Evolutionary conservation across 495 filamentous ascomycete genomes (phyloP).

Genomic region (Entonaema liquescens): DNA sequence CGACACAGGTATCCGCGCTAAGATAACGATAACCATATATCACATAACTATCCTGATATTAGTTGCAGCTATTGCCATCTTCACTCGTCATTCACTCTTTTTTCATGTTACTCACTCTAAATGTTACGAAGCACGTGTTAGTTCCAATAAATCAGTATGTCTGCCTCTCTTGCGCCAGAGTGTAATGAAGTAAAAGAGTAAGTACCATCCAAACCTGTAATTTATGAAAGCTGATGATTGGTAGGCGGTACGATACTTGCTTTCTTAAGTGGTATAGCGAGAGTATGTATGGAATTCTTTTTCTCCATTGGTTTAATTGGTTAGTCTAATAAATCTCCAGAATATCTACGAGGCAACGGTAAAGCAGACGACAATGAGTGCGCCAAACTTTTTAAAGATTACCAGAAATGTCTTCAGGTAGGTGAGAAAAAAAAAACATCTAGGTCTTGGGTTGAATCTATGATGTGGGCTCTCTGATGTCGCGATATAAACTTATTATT

Average conservation of each 20-base stretch:
- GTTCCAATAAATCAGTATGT: slow-evolving; percentile 52
- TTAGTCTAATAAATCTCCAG: slow-evolving; percentile 54
- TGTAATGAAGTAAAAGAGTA: slow-evolving; percentile 93
- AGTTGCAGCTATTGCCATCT: not conserved
- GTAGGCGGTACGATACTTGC: slow-evolving; percentile 86
- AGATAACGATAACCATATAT: slow-evolving; percentile 12
- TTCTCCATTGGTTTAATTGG: not conserved
- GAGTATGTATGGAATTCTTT: slow-evolving; percentile 63
- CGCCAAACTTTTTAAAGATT: slow-evolving; percentile 81
- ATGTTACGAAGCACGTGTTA: slow-evolving; percentile 5
- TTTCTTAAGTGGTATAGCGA: slow-evolving; percentile 98
- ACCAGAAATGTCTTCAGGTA: slow-evolving; percentile 82
- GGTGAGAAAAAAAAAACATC: slow-evolving; percentile 33
- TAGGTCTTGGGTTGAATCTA: not conserved
- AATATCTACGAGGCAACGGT: slow-evolving; percentile 84
- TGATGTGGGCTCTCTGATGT: slow-evolving; percentile 14
- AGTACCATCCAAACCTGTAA: slow-evolving; percentile 30
- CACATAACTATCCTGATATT: not conserved
- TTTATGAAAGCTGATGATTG: slow-evolving; percentile 15
- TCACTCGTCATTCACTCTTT: not conserved
- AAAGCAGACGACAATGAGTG: slow-evolving; percentile 78
- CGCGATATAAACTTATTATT: not conserved
- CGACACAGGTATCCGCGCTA: not conserved
- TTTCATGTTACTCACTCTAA: not conserved
- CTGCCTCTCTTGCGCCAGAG: slow-evolving; percentile 67